Percentiles rank a stretch among this genome's conserved stretches.
phyloP scores from a whole-genome alignment of 2,329 filamentous ascomycete genomes.

The Penicillium digitatum region DNA sequence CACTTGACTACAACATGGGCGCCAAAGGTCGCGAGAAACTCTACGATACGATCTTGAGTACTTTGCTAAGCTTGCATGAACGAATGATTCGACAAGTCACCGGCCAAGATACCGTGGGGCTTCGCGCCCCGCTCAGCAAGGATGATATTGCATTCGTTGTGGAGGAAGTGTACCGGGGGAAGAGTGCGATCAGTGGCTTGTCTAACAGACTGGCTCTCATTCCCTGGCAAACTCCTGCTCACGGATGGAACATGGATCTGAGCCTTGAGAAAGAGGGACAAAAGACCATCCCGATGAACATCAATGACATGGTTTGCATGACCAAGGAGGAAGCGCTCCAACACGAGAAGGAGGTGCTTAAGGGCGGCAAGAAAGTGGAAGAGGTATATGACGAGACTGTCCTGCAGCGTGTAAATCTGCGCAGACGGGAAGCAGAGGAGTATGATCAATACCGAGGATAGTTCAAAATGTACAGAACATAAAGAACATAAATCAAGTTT shows the following conservation, averaged over 20 bases:
- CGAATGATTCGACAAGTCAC: conserved; percentile 60
- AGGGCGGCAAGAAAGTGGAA: conserved; percentile 61
- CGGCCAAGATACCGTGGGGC: conserved; percentile 57
- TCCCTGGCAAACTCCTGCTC: conserved; percentile 68
- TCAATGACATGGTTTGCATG: conserved; percentile 79
- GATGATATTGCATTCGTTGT: conserved; percentile 83
- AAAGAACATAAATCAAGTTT: neutral
- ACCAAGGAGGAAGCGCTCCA: conserved; percentile 81
- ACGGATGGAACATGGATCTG: conserved; percentile 59
- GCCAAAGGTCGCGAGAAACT: conserved; percentile 84
- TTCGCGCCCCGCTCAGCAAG: conserved; percentile 73
- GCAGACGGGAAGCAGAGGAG: conserved; percentile 62
- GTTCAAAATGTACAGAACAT: neutral
- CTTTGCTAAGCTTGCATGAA: conserved; percentile 74
- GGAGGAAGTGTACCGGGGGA: conserved; percentile 82
- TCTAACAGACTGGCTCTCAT: conserved; percentile 74
- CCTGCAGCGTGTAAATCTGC: conserved; percentile 62
- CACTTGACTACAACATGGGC: conserved; percentile 70
- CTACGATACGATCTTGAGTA: conserved; percentile 77
- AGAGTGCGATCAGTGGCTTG: conserved; percentile 77
- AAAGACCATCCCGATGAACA: conserved; percentile 64
- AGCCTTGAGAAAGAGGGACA: conserved; percentile 62
- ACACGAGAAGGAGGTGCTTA: conserved; percentile 77
- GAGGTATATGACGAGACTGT: conserved; percentile 70
- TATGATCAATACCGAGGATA: conserved; percentile 49